A percentile compares a stretch with the other conserved stretches of the same genome.
phyloP scores from a whole-genome alignment of 169 alveolate genomes.

The Toxoplasma gondii region DNA sequence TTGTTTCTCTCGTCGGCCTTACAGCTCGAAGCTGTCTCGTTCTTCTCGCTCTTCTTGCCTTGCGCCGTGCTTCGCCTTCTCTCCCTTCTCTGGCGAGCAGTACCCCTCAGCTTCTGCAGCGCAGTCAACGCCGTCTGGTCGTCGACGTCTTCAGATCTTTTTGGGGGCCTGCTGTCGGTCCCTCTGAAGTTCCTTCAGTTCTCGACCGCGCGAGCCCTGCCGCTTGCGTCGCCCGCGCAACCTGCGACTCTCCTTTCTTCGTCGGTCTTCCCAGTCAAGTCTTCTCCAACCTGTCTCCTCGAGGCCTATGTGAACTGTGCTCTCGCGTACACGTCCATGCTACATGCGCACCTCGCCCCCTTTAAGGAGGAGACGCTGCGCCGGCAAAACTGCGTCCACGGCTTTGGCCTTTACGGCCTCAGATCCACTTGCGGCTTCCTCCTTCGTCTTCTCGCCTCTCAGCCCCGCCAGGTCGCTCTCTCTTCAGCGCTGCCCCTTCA shows the following conservation, averaged over 20 bases:
- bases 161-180: neutral
- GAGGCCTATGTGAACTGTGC: neutral
- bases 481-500: no score
- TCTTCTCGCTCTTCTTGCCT: neutral
- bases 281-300: neutral
- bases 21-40: neutral
- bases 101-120: neutral
- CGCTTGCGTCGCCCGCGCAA: no score
- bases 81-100: neutral
- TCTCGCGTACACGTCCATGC: neutral
- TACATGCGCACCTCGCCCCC: neutral
- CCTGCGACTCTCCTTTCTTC: no score
- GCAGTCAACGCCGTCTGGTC: neutral
- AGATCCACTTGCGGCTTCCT: slow-evolving; percentile 5
- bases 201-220: no score
- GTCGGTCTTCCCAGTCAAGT: no score
- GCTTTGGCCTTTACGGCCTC: neutral
- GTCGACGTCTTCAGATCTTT: neutral
- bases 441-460: neutral
- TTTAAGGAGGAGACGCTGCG: neutral
- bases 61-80: neutral
- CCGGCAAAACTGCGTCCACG: neutral
- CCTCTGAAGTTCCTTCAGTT: neutral
- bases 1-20: neutral
- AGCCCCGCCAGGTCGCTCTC: no score